phyloP scores from a whole-genome alignment of 352 stramenopile genomes.

The Phytophthora syringae region DNA sequence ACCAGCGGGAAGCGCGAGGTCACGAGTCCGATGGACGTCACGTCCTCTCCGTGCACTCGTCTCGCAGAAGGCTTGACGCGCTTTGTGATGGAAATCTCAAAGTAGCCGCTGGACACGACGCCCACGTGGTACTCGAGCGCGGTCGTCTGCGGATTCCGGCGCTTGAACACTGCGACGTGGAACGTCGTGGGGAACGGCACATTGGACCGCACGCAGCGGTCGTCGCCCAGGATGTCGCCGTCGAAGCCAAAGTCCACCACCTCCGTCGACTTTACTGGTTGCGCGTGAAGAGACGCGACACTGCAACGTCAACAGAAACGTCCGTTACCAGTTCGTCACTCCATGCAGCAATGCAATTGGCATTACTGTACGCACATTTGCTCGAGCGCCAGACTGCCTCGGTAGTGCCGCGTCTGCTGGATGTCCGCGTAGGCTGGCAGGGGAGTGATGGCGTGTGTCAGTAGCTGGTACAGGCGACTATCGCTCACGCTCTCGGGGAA shows the following conservation, averaged over 20 bases:
- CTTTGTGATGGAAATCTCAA: conserved; percentile 43
- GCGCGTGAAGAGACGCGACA: conserved; percentile 33
- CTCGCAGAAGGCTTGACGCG: conserved; percentile 34
- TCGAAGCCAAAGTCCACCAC: conserved; percentile 40
- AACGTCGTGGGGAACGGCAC: conserved; percentile 41
- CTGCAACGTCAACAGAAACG: conserved; percentile 22
- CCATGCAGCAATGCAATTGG: background rate
- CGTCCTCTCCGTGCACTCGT: conserved; percentile 39
- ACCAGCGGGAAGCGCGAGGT: conserved; percentile 60
- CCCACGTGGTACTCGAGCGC: conserved; percentile 40
- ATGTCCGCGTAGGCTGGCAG: conserved; percentile 44
- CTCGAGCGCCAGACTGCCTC: conserved; percentile 32
- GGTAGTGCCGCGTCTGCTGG: conserved; percentile 35
- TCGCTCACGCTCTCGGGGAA: conserved; percentile 31
- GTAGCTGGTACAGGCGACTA: conserved; percentile 42
- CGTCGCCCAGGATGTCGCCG: conserved; percentile 40
- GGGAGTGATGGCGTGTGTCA: conserved; percentile 37
- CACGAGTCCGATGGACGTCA: conserved; percentile 67
- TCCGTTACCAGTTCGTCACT: no score
- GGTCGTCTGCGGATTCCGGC: conserved; percentile 24
- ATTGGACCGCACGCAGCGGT: conserved; percentile 42
- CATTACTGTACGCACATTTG: conserved; percentile 33
- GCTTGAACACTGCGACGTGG: conserved; percentile 44
- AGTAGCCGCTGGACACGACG: conserved; percentile 41
- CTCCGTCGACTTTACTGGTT: conserved; percentile 12